Evolutionary conservation across 495 filamentous ascomycete species (phyloP), one percentile per base, ranked within the genome.

Genomic region (Penicillium ochrochloron): DNA sequence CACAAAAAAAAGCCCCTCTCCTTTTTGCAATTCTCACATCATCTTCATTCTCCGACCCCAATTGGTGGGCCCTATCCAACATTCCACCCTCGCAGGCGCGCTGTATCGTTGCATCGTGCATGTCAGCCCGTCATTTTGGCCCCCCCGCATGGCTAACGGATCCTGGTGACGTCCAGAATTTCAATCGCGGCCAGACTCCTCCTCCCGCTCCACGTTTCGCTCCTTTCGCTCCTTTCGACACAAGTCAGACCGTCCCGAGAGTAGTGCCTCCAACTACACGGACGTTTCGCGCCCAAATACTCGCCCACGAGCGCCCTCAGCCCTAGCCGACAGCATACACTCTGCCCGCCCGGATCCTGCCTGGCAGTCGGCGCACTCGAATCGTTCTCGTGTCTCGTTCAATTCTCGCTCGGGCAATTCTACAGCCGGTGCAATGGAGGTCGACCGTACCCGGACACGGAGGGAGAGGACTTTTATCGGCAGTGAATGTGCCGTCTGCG

Each of bases 391-490:
- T 54, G 74, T 72, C 19, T 84, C 82, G 0, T 83, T 81, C 60
- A 78, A 80, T 66, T 80, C 80, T 64, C 76, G 81, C 67, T 79
- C 84, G 15, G 80, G 76, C 53, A 80, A 80, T 68, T 79, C 81
- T 69, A 92, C 88, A 82, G 88, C 92, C 66, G 92, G 88, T 72
- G 85, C 89, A 73, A 82, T 92, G 73, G 88, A 91, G 70, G 80
- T 92, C 25, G 93, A 97, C 69, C 85, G 93, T 66, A 88, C 85
- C 63, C 88, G 92, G 31, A 90, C 89, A 62, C 86, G 96, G 76
- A 84, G 94, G 64, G 96, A 97, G 76, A 86, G 95, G 72, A 99
- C 96, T 1, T 99, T 97, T 73, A 89, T 98, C 51, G 95, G 95
- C 52, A 92, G 87, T 73, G 90, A 94, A 78, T 99, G 95, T 76